Conservation (phyloP, 495 filamentous ascomycete species). For the Cercophora sp. region DNA sequence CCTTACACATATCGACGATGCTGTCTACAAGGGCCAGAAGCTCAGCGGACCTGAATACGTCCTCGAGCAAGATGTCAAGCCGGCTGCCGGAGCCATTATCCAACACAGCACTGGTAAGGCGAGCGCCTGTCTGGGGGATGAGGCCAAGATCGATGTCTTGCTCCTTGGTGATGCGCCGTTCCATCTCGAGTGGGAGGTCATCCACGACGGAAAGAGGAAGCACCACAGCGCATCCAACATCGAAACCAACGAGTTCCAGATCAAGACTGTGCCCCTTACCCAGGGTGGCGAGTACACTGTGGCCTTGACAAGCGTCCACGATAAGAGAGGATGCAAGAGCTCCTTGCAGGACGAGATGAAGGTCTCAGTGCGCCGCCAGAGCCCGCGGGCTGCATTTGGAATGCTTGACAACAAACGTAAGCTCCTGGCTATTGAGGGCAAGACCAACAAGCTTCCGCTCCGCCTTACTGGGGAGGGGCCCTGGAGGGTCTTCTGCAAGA, state of each 20-base stretch:
- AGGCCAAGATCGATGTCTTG: slow-evolving; percentile 64
- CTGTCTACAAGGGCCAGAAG: slow-evolving; percentile 64
- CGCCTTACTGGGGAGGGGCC: slow-evolving; percentile 77
- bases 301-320: slow-evolving; percentile 76
- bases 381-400: slow-evolving; percentile 79
- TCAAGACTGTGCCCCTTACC: slow-evolving; percentile 66
- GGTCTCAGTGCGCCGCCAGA: slow-evolving; percentile 80
- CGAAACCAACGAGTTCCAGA: slow-evolving; percentile 54
- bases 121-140: slow-evolving; percentile 76
- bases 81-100: slow-evolving; percentile 77
- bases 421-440: slow-evolving; percentile 70
- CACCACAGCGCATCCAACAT: slow-evolving; percentile 63
- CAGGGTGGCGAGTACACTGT: slow-evolving; percentile 86
- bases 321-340: slow-evolving; percentile 79
- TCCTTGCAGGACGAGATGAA: slow-evolving; percentile 75
- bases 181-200: slow-evolving; percentile 86
- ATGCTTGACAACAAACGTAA: slow-evolving; percentile 70
- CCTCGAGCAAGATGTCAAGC: slow-evolving; percentile 90
- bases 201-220: slow-evolving; percentile 81
- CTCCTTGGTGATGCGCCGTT: slow-evolving; percentile 81
- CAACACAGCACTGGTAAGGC: slow-evolving; percentile 47
- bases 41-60: slow-evolving; percentile 48
- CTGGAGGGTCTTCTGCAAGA: slow-evolving; percentile 75
- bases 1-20: slow-evolving; percentile 75
- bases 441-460: slow-evolving; percentile 68